Evolutionary conservation across 768 basidiomycete species (phyloP).

Genomic region (Boletus sp.): DNA sequence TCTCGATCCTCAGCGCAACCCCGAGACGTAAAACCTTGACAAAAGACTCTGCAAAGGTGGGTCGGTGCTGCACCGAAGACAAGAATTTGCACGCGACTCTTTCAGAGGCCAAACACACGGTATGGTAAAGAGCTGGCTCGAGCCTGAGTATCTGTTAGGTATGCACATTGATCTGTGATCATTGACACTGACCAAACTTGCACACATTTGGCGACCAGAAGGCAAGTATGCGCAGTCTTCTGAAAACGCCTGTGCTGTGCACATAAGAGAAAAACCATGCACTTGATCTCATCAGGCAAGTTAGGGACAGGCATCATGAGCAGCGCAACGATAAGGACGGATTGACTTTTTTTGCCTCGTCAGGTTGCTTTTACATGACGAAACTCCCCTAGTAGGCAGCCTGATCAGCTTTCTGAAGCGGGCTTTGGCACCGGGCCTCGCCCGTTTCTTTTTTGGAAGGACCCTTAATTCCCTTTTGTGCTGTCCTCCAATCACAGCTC

Average conservation of each 20-base stretch:
- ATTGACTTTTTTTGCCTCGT: no score
- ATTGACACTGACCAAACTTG: not conserved
- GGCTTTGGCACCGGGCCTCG: no score
- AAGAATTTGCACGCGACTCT: not conserved
- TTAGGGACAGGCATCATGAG: not conserved
- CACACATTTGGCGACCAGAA: not conserved
- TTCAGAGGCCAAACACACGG: not conserved
- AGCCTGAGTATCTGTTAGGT: not conserved
- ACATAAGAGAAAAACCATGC: not conserved
- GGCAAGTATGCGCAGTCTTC: not conserved
- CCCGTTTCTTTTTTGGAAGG: no score
- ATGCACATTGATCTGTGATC: not conserved
- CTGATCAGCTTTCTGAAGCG: no score
- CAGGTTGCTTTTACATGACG: no score
- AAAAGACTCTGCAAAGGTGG: not conserved
- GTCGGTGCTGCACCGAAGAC: not conserved
- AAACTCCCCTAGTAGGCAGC: no score
- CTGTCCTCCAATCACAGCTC: no score
- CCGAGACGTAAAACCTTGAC: not conserved
- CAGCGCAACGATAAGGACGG: no score
- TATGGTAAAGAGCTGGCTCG: not conserved
- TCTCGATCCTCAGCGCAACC: not conserved
- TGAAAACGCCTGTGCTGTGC: no score
- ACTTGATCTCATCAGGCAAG: not conserved
- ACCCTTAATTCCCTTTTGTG: no score